Conservation (phyloP, 2,329 filamentous ascomycete species). For the Fusarium tanahbumbuense region DNA sequence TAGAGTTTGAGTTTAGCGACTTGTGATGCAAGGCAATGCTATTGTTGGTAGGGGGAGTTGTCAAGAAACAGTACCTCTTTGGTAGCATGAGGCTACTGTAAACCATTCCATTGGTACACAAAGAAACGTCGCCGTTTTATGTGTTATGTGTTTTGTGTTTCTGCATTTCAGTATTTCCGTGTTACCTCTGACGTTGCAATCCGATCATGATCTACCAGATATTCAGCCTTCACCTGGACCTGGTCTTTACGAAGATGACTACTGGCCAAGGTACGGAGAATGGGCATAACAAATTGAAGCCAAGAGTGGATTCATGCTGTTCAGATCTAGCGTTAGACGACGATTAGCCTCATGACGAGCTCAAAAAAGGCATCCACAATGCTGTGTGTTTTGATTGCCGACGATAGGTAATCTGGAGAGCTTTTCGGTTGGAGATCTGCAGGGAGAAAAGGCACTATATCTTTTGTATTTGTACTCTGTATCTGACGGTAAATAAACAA, state of each 20-base stretch:
- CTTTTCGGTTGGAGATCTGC: slow-evolving; percentile 13
- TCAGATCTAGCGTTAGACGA: slow-evolving; percentile 3
- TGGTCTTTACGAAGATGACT: not conserved
- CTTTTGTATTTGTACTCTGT: not conserved
- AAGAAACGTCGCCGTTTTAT: not conserved
- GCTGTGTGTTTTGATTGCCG: slow-evolving; percentile 21
- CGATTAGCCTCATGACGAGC: slow-evolving; percentile 16
- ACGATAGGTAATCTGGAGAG: slow-evolving; percentile 14
- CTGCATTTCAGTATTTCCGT: not conserved
- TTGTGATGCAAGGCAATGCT: not conserved
- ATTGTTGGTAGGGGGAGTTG: not conserved
- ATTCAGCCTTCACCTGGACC: not conserved
- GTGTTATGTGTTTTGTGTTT: not conserved
- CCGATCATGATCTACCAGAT: not conserved
- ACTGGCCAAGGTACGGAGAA: not conserved
- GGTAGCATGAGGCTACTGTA: not conserved
- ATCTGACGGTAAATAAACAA: slow-evolving; percentile 10
- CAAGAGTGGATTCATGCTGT: slow-evolving; percentile 16
- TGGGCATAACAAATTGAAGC: not conserved
- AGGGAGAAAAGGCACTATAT: slow-evolving; percentile 9
- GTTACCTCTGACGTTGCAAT: not conserved
- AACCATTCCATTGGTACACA: not conserved
- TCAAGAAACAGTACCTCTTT: not conserved
- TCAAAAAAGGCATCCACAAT: slow-evolving; percentile 11
- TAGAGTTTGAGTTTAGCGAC: not conserved